Evolutionary conservation across 2,329 filamentous ascomycete genomes (phyloP).

Genomic region (Elsinoe batatas): DNA sequence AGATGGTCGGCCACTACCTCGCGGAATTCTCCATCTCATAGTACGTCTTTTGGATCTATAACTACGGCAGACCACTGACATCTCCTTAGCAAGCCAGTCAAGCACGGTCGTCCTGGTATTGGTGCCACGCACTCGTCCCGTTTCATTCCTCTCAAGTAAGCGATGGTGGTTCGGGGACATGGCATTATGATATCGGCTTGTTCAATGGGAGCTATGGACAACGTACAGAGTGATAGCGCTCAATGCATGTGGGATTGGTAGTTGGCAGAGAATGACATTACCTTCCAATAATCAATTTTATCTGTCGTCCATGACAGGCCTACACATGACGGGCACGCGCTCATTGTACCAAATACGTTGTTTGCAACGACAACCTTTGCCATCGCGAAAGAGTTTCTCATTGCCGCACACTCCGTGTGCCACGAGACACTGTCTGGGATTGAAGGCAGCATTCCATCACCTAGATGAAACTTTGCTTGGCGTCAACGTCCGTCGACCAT

Average conservation of each 20-base stretch:
- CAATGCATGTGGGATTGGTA: background rate
- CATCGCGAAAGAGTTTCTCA: no score
- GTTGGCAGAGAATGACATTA: background rate
- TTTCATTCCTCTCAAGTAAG: conserved; percentile 99
- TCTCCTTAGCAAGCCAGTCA: conserved; percentile 81
- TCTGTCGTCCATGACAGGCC: no score
- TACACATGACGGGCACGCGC: no score
- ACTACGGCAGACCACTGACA: conserved; percentile 38
- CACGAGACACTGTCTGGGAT: no score
- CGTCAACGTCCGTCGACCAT: background rate
- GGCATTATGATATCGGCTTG: background rate
- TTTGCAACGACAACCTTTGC: background rate
- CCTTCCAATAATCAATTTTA: background rate
- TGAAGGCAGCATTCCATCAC: no score
- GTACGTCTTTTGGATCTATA: conserved; percentile 44
- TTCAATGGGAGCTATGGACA: background rate
- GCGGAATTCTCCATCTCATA: conserved; percentile 99
- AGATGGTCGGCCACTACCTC: conserved; percentile 99
- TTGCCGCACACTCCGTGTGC: no score
- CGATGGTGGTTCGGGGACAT: conserved; percentile 5
- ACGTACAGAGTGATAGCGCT: background rate
- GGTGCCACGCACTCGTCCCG: conserved; percentile 99
- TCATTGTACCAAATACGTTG: no score
- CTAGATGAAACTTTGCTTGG: background rate
- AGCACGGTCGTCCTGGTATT: conserved; percentile 99